phyloP scores from a whole-genome alignment of 768 basidiomycete genomes.

The Rhodotorula kratochvilovae region DNA sequence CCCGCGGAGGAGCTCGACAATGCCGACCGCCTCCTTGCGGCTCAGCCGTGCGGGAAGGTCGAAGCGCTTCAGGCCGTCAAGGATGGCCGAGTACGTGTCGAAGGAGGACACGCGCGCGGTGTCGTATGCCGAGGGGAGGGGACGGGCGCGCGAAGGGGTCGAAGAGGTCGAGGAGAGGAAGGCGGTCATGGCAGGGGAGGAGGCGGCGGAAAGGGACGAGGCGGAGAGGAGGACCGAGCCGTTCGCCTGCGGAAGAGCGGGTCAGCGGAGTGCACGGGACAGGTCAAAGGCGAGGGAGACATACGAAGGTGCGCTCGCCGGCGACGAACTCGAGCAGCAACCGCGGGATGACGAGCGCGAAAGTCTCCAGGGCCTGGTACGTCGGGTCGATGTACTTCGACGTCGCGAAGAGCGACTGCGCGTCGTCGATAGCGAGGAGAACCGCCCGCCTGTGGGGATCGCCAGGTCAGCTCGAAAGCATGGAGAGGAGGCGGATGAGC shows the following conservation, averaged over 20 bases:
- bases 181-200: constrained; percentile 15
- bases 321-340: constrained; percentile 31
- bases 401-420: constrained; percentile 29
- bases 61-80: constrained; percentile 4
- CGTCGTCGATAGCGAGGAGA: constrained; percentile 32
- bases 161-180: constrained; percentile 6
- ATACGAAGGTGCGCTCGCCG: constrained; percentile 19
- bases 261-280: not conserved
- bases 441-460: constrained; percentile 11
- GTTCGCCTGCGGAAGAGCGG: not conserved
- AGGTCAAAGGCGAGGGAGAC: not conserved
- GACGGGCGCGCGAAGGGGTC: not conserved
- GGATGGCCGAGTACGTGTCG: constrained; percentile 6
- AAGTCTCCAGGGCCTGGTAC: constrained; percentile 30
- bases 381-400: constrained; percentile 29
- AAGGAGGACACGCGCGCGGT: not conserved
- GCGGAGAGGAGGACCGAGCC: constrained; percentile 27
- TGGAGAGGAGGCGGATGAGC: not conserved
- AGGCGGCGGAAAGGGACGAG: not conserved
- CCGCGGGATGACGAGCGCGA: constrained; percentile 34
- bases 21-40: constrained; percentile 26
- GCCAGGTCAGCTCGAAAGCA: too few relatives aligned
- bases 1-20: constrained; percentile 22
- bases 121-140: constrained; percentile 11
- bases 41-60: constrained; percentile 10